A percentile compares a stretch with the other conserved stretches of the same genome.
phyloP scores from a whole-genome alignment of 345 rosid genomes.

The Ceriops tagal region DNA sequence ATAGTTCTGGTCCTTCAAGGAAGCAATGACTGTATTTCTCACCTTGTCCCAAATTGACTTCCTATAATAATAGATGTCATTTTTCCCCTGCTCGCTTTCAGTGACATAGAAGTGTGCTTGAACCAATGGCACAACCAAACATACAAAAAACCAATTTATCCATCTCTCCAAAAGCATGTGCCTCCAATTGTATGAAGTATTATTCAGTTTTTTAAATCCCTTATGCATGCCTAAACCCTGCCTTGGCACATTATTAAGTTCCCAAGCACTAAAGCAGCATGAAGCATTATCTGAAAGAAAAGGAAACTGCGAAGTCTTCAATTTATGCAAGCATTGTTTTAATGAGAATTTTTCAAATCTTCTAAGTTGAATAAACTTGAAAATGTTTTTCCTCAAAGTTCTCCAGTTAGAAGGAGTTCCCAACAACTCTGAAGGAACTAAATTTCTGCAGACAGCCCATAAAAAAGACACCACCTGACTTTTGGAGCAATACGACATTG shows the following conservation, averaged over 20 bases:
- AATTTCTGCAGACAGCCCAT: slow-evolving; percentile 72
- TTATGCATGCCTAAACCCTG: neutral
- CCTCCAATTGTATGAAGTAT: slow-evolving; percentile 33
- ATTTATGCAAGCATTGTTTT: slow-evolving; percentile 53
- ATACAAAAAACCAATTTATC: slow-evolving; percentile 75
- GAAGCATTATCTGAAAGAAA: slow-evolving; percentile 41
- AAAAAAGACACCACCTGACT: slow-evolving; percentile 68
- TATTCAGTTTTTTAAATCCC: slow-evolving; percentile 23
- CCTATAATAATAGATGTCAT: slow-evolving; percentile 54
- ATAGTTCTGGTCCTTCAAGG: slow-evolving; percentile 41
- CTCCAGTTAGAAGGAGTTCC: slow-evolving; percentile 69
- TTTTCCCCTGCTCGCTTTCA: slow-evolving; percentile 70
- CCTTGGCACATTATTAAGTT: slow-evolving; percentile 17
- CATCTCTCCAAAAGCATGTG: slow-evolving; percentile 52
- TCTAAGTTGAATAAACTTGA: slow-evolving; percentile 56
- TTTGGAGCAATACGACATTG: slow-evolving; percentile 49
- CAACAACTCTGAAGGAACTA: slow-evolving; percentile 66
- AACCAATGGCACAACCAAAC: slow-evolving; percentile 60
- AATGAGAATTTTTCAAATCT: slow-evolving; percentile 66
- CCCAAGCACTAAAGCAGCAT: slow-evolving; percentile 26
- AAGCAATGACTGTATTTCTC: slow-evolving; percentile 31
- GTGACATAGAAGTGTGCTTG: slow-evolving; percentile 75
- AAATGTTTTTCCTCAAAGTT: slow-evolving; percentile 55
- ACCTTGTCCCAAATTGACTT: slow-evolving; percentile 64
- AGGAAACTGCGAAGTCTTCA: slow-evolving; percentile 49